Conservation (phyloP, 352 stramenopile genomes). For the Pythium utonaiense region DNA sequence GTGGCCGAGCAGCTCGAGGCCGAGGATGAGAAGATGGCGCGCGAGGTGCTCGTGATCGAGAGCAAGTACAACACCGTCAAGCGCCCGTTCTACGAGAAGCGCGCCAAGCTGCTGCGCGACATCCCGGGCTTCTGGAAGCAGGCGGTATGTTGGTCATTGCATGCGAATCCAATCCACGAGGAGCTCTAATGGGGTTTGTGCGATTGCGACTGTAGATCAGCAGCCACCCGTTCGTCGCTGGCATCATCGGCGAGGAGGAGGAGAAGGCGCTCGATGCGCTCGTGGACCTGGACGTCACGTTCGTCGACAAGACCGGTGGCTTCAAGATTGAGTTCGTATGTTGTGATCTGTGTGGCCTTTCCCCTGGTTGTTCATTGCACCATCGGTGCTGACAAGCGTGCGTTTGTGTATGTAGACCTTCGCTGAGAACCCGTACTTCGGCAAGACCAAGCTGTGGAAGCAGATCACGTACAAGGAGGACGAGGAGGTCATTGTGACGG, state of each 20-base stretch:
- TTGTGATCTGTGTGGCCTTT: too few species aligned
- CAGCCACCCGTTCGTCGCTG: constrained; percentile 68
- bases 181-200: neutral
- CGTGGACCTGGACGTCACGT: constrained; percentile 55
- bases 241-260: constrained; percentile 47
- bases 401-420: constrained; percentile 37
- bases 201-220: constrained; percentile 32
- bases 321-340: constrained; percentile 74
- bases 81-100: constrained; percentile 62
- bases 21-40: constrained; percentile 55
- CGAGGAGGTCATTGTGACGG: constrained; percentile 50
- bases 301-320: constrained; percentile 56
- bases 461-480: constrained; percentile 69
- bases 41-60: constrained; percentile 70
- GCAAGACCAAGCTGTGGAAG: constrained; percentile 55
- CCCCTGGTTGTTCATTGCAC: neutral
- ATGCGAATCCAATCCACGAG: too few species aligned
- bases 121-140: constrained; percentile 82
- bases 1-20: constrained; percentile 67
- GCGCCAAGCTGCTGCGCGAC: constrained; percentile 51
- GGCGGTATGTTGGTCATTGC: constrained; percentile 32
- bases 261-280: constrained; percentile 50
- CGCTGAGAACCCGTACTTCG: constrained; percentile 67
- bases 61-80: constrained; percentile 75
- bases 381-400: neutral